Conservation (phyloP, 2,329 filamentous ascomycete genomes). For the Alternaria metachromatica region DNA sequence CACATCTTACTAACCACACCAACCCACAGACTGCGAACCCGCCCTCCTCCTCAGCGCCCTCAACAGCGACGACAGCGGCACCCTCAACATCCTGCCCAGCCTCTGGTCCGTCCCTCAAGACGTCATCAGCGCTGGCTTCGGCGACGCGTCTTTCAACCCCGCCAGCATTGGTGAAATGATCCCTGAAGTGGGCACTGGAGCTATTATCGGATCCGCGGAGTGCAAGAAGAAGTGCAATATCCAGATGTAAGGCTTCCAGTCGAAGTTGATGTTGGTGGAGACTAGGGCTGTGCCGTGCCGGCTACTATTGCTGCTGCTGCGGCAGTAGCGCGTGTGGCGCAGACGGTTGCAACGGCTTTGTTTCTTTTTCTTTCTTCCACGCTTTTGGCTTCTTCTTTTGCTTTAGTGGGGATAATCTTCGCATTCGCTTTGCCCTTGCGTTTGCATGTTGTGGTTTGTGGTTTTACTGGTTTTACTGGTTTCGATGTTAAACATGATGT, state of each 20-base stretch:
- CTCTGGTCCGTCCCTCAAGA: constrained; percentile 52
- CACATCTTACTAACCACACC: neutral
- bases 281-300: neutral
- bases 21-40: constrained; percentile 54
- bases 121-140: constrained; percentile 55
- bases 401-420: neutral
- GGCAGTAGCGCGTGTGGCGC: neutral
- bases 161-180: constrained; percentile 42
- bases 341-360: neutral
- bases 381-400: neutral
- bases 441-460: neutral
- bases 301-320: neutral
- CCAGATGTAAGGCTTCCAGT: neutral
- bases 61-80: constrained; percentile 59
- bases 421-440: neutral
- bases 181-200: constrained; percentile 52
- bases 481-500: neutral
- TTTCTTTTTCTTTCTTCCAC: neutral
- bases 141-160: constrained; percentile 42
- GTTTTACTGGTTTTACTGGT: neutral
- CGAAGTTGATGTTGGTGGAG: neutral
- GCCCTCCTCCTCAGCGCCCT: constrained; percentile 59
- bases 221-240: constrained; percentile 49
- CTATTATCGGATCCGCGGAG: constrained; percentile 49
- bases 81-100: constrained; percentile 55